These are phyloP conservation scores for Blepharisma japonicum DNA, from an alignment of 73 alveolate species.

Conservation along the genomic window DNA sequence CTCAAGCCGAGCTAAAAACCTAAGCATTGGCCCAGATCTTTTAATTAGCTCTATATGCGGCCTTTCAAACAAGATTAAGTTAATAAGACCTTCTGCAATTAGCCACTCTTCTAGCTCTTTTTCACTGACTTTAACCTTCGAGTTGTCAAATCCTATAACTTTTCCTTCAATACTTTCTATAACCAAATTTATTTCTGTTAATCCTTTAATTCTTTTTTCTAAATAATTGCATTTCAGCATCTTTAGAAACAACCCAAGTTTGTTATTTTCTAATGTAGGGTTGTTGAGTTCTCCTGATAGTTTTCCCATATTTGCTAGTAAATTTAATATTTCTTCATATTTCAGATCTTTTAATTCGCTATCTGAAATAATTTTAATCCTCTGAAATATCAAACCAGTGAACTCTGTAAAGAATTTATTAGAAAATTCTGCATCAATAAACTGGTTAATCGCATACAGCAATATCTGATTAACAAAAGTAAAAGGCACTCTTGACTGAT, in stretches of 20 bases:
- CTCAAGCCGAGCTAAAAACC: neutral
- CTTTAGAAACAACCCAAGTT: slow-evolving; percentile 51
- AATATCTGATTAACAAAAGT: slow-evolving; percentile 41
- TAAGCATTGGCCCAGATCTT: neutral
- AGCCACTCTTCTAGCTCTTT: slow-evolving; percentile 14
- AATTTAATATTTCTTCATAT: slow-evolving; percentile 32
- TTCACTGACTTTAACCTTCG: neutral
- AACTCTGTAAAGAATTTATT: slow-evolving; percentile 27
- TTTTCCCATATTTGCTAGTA: neutral
- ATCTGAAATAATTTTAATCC: slow-evolving; percentile 44
- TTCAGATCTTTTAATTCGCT: slow-evolving; percentile 44
- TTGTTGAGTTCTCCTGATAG: neutral
- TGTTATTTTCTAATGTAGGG: slow-evolving; percentile 30
- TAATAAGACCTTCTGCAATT: neutral
- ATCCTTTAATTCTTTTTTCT: slow-evolving; percentile 71
- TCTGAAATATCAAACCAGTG: slow-evolving; percentile 31
- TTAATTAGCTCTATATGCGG: slow-evolving; percentile 28
- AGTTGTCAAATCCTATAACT: neutral
- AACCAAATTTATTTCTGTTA: slow-evolving; percentile 57
- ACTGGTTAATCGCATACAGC: slow-evolving; percentile 15
- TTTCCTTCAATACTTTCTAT: slow-evolving; percentile 33
- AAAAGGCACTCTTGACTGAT: slow-evolving; percentile 34
- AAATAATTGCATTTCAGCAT: slow-evolving; percentile 59
- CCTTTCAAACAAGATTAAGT: neutral
- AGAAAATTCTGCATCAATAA: slow-evolving; percentile 36